Evolutionary conservation across 164 flowering plant genomes (phyloP).

Genomic region (Vitis labrusca): DNA sequence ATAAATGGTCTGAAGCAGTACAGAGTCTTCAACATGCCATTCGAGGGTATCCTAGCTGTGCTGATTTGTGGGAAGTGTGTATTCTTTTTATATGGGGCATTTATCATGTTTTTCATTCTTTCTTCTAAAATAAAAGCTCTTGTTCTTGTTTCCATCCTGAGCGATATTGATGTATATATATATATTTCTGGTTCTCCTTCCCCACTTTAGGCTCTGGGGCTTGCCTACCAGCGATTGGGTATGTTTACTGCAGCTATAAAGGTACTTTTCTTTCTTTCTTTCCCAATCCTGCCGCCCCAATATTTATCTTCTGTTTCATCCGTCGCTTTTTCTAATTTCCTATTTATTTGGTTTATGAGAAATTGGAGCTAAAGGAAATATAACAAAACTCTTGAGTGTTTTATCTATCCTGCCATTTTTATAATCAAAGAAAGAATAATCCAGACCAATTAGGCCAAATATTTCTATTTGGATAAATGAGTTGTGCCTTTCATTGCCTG

Average conservation of each 20-base stretch:
- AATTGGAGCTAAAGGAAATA: no score
- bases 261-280: constrained; percentile 36
- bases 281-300: background rate
- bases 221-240: constrained; percentile 89
- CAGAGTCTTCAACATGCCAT: constrained; percentile 93
- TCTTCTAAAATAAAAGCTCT: background rate
- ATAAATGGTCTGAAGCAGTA: constrained; percentile 85
- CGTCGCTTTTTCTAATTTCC: background rate
- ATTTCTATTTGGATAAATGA: no score
- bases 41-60: constrained; percentile 76
- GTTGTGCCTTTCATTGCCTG: no score
- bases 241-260: constrained; percentile 93
- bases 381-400: no score
- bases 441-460: no score
- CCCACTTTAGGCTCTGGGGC: constrained; percentile 72
- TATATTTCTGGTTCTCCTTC: background rate
- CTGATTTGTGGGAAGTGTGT: constrained; percentile 90
- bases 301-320: background rate
- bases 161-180: background rate
- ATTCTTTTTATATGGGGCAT: background rate
- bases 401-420: no score
- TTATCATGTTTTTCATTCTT: background rate
- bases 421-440: no score
- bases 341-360: no score
- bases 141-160: background rate